Evolutionary conservation across 176 grass and related monocot species (phyloP).

Genomic region (Musa schizocarpa): DNA sequence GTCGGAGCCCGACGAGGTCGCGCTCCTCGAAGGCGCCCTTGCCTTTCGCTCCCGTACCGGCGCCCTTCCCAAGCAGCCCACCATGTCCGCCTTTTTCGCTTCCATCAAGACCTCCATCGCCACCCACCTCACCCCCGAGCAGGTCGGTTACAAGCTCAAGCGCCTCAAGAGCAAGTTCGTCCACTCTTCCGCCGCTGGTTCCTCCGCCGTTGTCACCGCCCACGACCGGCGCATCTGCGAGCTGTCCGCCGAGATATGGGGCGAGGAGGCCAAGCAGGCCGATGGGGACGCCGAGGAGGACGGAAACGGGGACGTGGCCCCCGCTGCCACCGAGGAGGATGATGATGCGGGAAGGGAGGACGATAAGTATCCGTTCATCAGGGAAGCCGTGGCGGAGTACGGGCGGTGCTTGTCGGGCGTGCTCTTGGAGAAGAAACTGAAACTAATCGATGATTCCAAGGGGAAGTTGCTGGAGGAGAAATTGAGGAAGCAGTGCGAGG

Average conservation of each 20-base stretch:
- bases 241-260: slow-evolving; percentile 49
- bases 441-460: neutral
- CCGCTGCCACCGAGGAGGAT: slow-evolving; percentile 10
- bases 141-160: slow-evolving; percentile 85
- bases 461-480: slow-evolving; percentile 4
- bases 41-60: slow-evolving; percentile 4
- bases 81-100: neutral
- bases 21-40: neutral
- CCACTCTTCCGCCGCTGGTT: slow-evolving; percentile 1
- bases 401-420: neutral
- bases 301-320: neutral
- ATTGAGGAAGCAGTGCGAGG: slow-evolving; percentile 4
- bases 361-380: slow-evolving; percentile 6
- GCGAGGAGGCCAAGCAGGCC: slow-evolving; percentile 10
- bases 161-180: slow-evolving; percentile 79
- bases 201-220: neutral
- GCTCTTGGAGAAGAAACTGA: neutral
- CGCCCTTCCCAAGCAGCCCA: slow-evolving; percentile 2
- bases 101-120: neutral
- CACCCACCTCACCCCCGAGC: slow-evolving; percentile 40
- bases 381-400: neutral
- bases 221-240: slow-evolving; percentile 43
- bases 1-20: slow-evolving; percentile 1
- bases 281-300: slow-evolving; percentile 13
- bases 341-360: slow-evolving; percentile 13